Percentiles rank a stretch among this genome's conserved stretches.
Evolutionary conservation across 176 grass and related monocot species (phyloP).

Genomic region (Oryza rufipogon): DNA sequence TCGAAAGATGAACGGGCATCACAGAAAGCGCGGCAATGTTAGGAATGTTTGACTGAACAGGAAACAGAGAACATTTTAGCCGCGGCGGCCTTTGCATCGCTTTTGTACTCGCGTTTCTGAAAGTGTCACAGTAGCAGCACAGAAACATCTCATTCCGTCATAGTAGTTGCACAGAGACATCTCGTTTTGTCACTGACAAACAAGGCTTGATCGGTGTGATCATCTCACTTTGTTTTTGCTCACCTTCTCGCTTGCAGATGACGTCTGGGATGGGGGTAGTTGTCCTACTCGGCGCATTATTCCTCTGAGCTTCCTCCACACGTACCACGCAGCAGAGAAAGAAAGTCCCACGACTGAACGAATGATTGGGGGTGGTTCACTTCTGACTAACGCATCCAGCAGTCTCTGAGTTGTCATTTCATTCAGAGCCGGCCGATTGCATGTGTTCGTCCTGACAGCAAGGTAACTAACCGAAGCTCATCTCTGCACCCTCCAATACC

Average conservation of each 20-base stretch:
- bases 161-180: neutral
- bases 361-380: slow-evolving; percentile 36
- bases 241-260: slow-evolving; percentile 49
- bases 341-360: slow-evolving; percentile 21
- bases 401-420: slow-evolving; percentile 34
- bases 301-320: slow-evolving; percentile 59
- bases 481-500: neutral
- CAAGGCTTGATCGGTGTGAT: slow-evolving; percentile 12
- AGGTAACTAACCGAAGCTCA: slow-evolving; percentile 19
- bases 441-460: slow-evolving; percentile 19
- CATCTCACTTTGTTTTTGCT: neutral
- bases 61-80: slow-evolving; percentile 20
- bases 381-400: slow-evolving; percentile 45
- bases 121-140: neutral
- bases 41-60: slow-evolving; percentile 34
- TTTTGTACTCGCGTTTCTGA: neutral
- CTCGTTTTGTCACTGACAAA: slow-evolving; percentile 9
- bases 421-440: neutral
- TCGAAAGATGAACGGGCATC: slow-evolving; percentile 41
- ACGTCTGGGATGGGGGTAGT: slow-evolving; percentile 55
- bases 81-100: neutral
- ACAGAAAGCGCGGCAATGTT: slow-evolving; percentile 23
- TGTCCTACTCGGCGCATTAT: slow-evolving; percentile 65
- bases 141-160: neutral
- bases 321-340: slow-evolving; percentile 32